Conservation (phyloP, 768 basidiomycete genomes). For the Jaapia argillacea region DNA sequence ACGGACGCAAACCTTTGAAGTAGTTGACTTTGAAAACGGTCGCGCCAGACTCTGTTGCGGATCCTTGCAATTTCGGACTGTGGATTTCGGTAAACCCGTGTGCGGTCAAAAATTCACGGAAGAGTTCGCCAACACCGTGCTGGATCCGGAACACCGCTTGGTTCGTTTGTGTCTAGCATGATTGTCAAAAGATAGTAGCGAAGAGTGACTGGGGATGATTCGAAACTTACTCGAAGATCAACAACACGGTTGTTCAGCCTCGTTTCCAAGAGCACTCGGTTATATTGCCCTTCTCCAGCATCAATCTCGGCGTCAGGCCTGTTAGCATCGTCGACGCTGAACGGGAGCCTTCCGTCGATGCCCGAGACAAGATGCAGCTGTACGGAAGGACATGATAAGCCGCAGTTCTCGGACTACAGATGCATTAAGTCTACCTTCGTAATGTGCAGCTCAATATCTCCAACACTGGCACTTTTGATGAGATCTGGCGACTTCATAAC, state of each 20-base stretch:
- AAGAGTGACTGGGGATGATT: neutral
- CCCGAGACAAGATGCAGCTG: conserved; percentile 80
- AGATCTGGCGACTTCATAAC: conserved; percentile 70
- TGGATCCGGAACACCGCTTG: conserved; percentile 93
- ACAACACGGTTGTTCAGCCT: conserved; percentile 90
- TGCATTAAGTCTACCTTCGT: conserved; percentile 44
- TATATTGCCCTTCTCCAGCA: conserved; percentile 49
- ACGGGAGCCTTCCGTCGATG: conserved; percentile 73
- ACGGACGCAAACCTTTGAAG: conserved; percentile 71
- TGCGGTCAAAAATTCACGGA: conserved; percentile 69
- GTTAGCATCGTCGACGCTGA: conserved; percentile 87
- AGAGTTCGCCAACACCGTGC: conserved; percentile 75
- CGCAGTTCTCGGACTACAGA: no score
- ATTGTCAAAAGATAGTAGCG: conserved; percentile 2
- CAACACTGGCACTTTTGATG: conserved; percentile 88
- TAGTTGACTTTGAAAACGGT: conserved; percentile 97
- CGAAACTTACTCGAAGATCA: conserved; percentile 63
- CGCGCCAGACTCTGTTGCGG: conserved; percentile 94
- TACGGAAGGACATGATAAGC: neutral
- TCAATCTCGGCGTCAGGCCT: conserved; percentile 70
- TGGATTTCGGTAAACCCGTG: conserved; percentile 91
- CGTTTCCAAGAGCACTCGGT: conserved; percentile 83
- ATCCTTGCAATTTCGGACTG: conserved; percentile 93
- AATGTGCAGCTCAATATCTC: conserved; percentile 82
- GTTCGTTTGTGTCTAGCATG: conserved; percentile 82